These are phyloP conservation scores for Fonsecaea monophora DNA, from an alignment of 2,329 filamentous ascomycete genomes.

Conservation along the genomic window DNA sequence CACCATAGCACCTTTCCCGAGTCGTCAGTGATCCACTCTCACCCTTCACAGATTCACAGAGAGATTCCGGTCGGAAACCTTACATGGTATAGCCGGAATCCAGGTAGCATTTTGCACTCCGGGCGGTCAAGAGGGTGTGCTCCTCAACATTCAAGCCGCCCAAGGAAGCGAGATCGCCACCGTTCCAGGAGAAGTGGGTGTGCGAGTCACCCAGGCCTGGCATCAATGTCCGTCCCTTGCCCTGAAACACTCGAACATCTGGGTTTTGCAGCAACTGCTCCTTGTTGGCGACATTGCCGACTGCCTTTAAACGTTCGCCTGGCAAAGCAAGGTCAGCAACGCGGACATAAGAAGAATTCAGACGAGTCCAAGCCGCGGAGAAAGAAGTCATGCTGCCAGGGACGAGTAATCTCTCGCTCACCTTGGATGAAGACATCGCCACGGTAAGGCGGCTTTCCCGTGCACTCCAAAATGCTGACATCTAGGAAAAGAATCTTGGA, in stretches of 20 bases:
- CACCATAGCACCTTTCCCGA: conserved; percentile 51
- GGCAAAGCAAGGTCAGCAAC: background rate
- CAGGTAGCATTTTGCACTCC: conserved; percentile 53
- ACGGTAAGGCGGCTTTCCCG: conserved; percentile 47
- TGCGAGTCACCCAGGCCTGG: conserved; percentile 59
- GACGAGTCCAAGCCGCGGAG: background rate
- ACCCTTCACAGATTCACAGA: background rate
- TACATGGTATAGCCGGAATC: conserved; percentile 60
- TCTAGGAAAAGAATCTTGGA: conserved; percentile 48
- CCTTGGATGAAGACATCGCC: conserved; percentile 52
- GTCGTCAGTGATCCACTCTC: background rate
- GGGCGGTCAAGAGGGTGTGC: conserved; percentile 55
- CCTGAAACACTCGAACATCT: conserved; percentile 49
- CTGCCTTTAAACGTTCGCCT: conserved; percentile 46
- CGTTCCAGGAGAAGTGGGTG: conserved; percentile 59
- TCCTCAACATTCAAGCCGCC: conserved; percentile 56
- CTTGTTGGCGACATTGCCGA: conserved; percentile 46
- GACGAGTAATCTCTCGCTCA: conserved; percentile 23
- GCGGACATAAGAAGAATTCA: background rate
- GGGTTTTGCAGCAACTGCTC: conserved; percentile 42
- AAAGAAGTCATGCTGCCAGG: background rate
- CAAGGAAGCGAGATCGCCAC: conserved; percentile 51
- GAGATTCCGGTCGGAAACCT: background rate
- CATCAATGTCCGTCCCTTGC: conserved; percentile 56
- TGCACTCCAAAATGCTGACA: conserved; percentile 52